Evolutionary conservation across 2,329 filamentous ascomycete species (phyloP).

Genomic region (Blumeria hordei): DNA sequence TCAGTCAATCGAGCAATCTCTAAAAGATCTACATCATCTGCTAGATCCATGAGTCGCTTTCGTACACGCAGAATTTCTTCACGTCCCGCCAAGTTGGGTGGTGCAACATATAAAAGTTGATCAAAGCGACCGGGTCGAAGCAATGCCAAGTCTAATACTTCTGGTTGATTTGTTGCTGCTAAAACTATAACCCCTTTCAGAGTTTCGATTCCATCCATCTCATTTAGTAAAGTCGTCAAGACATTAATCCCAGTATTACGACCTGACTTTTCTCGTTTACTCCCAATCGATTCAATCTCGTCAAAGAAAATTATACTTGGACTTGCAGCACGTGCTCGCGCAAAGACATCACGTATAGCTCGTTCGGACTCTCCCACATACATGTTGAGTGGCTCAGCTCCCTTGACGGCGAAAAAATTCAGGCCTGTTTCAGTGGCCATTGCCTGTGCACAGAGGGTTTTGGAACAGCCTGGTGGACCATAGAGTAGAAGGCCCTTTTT

Average conservation of each 20-base stretch:
- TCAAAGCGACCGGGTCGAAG: conserved; percentile 73
- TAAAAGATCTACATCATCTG: conserved; percentile 38
- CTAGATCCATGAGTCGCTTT: conserved; percentile 33
- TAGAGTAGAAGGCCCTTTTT: conserved; percentile 74
- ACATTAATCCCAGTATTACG: conserved; percentile 45
- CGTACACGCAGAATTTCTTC: conserved; percentile 53
- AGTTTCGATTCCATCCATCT: conserved; percentile 86
- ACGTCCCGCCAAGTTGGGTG: conserved; percentile 48
- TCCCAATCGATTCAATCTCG: conserved; percentile 67
- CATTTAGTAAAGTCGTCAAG: conserved; percentile 69
- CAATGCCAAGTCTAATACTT: conserved; percentile 64
- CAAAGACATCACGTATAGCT: conserved; percentile 62
- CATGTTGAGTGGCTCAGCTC: conserved; percentile 82
- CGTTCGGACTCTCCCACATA: conserved; percentile 91
- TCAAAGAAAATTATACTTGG: conserved; percentile 95
- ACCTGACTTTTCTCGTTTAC: conserved; percentile 22
- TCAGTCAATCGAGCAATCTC: conserved; percentile 40
- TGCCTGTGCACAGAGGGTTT: conserved; percentile 78
- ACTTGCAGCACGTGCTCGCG: conserved; percentile 59
- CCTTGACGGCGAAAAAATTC: conserved; percentile 89
- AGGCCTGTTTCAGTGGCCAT: conserved; percentile 74
- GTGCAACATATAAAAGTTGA: conserved; percentile 62
- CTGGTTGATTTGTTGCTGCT: conserved; percentile 76
- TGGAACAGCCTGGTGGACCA: conserved; percentile 82
- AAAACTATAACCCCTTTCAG: conserved; percentile 66